Evolutionary conservation across 805 yeast species (phyloP), one percentile per base, ranked within the genome.

Genomic region (Lachancea lanzarotensis): DNA sequence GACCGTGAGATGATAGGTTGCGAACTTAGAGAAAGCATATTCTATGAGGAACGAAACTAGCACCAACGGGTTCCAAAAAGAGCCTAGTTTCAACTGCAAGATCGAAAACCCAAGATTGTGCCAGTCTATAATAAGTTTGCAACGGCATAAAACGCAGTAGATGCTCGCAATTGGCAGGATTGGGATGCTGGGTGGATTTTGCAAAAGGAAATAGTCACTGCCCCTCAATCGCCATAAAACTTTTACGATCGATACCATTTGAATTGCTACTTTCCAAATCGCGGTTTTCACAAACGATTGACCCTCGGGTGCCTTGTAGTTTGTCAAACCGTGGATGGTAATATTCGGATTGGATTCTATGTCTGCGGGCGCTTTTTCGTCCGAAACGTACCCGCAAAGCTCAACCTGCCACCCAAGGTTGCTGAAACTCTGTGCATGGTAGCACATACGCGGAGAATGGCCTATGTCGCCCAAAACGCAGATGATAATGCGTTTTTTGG

Each of bases 111-210:
- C 95, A 54, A 93, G 71, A 63, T 93, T 93, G 65, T 93, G 99
- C 98, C 98, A 93, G 65, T 93, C 99, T 40, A 93, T 77, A 17
- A 93, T 73, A 19, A 91, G 64, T 56, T 75, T 73, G 3, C 90
- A 71, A 2, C 79, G 72, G 11, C 77, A 74, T 35, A 78, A 60
- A 47, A 70, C 64, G 46, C 76, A 74, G 57, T 76, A 79, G 1
- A 81, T 18, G 1, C 83, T 74, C 0, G 79, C 72, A 2, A 90
- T 68, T 0, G 84, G 75, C 13, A 93, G 65, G 2, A 88, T 70
- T 0, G 99, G 99, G 39, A 93, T 72, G 3, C 87, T 78, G 0
- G 99, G 99, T 0, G 99, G 99, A 63, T 91, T 93, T 67, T 84
- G 95, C 25, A 93, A 74, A 60, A 91, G 55, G 7, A 90, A 71